These are phyloP conservation scores for Ottelia alismoides DNA, from an alignment of 106 monocot genomes.

Conservation along the genomic window DNA sequence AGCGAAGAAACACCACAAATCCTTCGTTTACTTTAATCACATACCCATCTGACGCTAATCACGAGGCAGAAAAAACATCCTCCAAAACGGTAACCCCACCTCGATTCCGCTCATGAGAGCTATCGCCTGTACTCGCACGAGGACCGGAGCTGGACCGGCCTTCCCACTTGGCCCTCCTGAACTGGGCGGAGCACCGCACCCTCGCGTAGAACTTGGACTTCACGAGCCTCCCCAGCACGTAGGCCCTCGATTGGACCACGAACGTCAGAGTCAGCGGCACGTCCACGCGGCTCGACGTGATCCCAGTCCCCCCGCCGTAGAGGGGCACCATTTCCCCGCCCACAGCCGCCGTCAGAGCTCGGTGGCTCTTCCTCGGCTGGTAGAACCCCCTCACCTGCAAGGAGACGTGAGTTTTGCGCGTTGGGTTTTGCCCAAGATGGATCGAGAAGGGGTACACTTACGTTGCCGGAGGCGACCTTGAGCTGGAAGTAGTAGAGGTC, in stretches of 20 bases:
- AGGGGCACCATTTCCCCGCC: conserved; percentile 44
- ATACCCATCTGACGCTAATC: too few species aligned
- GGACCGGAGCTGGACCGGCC: conserved; percentile 18
- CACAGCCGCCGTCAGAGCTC: conserved; percentile 31
- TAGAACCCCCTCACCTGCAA: conserved; percentile 77
- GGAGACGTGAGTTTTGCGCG: neutral
- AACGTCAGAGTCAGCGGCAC: conserved; percentile 49
- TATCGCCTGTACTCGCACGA: conserved; percentile 27
- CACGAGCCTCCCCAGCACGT: conserved; percentile 64
- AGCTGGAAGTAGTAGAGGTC: conserved; percentile 59
- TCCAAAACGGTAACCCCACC: too few species aligned
- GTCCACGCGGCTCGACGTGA: conserved; percentile 37
- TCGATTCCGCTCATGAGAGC: neutral
- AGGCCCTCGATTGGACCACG: conserved; percentile 37
- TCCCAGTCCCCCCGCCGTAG: conserved; percentile 66
- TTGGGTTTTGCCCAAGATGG: neutral
- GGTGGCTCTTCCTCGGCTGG: conserved; percentile 53
- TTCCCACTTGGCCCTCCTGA: conserved; percentile 46
- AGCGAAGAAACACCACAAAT: too few species aligned
- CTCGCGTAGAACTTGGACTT: conserved; percentile 64
- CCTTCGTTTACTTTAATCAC: too few species aligned
- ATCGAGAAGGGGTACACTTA: conserved; percentile 8
- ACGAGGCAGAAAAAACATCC: too few species aligned
- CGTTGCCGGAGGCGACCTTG: conserved; percentile 55
- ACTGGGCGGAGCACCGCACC: conserved; percentile 39